Evolutionary conservation across 2,329 filamentous ascomycete species (phyloP), one percentile per base, ranked within the genome.

Genomic region (Paracoccidioides lutzii): DNA sequence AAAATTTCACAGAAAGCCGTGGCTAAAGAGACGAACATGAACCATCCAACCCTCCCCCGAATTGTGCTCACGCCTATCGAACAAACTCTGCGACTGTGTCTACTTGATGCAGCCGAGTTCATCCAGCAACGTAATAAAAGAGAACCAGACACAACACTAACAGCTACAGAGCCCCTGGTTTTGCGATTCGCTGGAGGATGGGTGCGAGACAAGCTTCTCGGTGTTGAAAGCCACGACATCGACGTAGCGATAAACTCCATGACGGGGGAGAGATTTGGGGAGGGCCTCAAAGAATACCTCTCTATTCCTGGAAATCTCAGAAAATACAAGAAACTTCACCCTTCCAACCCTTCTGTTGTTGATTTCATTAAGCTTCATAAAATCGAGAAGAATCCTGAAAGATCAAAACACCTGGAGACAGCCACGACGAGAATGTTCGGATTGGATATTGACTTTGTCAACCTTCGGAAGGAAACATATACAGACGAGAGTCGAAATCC

Each of bases 391-490:
- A 97, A 97, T 68, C 91, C 90, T 0, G 90, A 96, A 65, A 96
- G 95, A 73, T 95, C 90, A 22, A 97, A 97, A 73, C 88, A 97
- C 67, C 80, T 97, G 12, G 91, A 95, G 71, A 97, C 91, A 0
- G 87, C 89, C 51, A 95, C 89, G 8, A 89, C 87, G 30, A 86
- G 79, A 61, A 83, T 97, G 57, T 84, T 95, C 65, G 89, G 87
- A 0, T 78, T 94, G 51, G 91, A 97, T 66, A 80, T 96, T 50
- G 91, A 98, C 67, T 84, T 98, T 66, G 93, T 98, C 63, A 98
- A 97, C 67, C 75, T 97, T 49, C 81, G 91, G 48, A 94, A 90
- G 67, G 93, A 97, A 73, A 90, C 85, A 0, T 97, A 97, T 64
- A 80, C 84, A 0, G 84, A 88, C n/a, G 83, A 93, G 58, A 95